A percentile compares a stretch with the other conserved stretches of the same genome.
Conservation (phyloP, 257 asterid species). For the Solanum peruvianum region DNA sequence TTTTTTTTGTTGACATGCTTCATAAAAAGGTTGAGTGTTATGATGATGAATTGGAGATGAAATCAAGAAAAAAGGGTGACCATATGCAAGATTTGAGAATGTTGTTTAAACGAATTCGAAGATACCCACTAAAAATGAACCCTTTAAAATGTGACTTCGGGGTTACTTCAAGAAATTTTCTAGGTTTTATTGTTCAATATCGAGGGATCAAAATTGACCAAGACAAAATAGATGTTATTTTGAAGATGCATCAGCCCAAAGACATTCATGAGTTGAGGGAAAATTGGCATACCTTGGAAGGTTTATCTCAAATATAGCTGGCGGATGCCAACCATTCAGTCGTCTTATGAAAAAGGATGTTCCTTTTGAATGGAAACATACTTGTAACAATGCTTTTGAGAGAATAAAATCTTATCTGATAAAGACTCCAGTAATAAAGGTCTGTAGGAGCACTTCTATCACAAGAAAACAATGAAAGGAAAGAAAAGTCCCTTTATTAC, state of each 20-base stretch:
- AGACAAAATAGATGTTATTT: neutral
- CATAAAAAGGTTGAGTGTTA: neutral
- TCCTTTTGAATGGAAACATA: neutral
- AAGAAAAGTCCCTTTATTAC: neutral
- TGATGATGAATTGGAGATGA: neutral
- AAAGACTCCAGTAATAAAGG: neutral
- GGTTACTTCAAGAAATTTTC: neutral
- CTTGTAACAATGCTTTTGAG: neutral
- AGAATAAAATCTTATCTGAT: neutral
- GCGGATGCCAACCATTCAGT: neutral
- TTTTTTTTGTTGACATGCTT: neutral
- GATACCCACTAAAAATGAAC: neutral
- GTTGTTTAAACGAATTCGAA: neutral
- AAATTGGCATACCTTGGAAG: neutral
- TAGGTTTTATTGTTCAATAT: neutral
- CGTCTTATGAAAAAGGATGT: neutral
- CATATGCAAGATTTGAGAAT: neutral
- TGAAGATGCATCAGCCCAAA: neutral
- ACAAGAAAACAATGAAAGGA: neutral
- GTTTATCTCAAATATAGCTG: neutral
- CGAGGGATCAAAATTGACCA: neutral
- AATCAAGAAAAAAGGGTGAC: neutral
- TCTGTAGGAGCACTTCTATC: neutral
- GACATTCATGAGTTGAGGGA: neutral
- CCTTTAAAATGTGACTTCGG: neutral